phyloP scores from a whole-genome alignment of 2,329 filamentous ascomycete species.

The Clarireedia hainanense region DNA sequence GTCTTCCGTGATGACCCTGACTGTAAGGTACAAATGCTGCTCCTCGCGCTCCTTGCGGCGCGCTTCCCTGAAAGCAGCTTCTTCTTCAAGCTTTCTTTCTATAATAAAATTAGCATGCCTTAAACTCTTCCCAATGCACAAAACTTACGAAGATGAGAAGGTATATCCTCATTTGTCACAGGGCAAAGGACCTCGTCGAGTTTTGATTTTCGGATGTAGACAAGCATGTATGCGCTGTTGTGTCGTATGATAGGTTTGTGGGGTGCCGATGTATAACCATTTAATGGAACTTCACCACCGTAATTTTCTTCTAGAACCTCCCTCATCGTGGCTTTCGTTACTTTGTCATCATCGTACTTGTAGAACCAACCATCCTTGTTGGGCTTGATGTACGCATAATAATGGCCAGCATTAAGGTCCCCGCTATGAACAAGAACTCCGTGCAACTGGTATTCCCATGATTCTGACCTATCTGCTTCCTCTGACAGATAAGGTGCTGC shows the following conservation, averaged over 20 bases:
- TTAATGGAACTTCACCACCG: constrained; percentile 60
- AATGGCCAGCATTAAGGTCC: constrained; percentile 94
- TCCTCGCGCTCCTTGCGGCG: constrained; percentile 85
- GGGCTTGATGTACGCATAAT: constrained; percentile 95
- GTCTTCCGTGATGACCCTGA: constrained; percentile 72
- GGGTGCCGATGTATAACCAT: constrained; percentile 42
- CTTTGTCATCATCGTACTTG: constrained; percentile 94
- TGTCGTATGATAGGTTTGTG: constrained; percentile 53
- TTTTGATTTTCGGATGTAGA: constrained; percentile 84
- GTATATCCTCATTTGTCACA: constrained; percentile 71
- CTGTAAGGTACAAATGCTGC: constrained; percentile 82
- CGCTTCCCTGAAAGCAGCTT: constrained; percentile 67
- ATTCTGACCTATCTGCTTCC: constrained; percentile 77
- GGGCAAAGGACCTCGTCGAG: constrained; percentile 75
- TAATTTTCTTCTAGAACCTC: constrained; percentile 97
- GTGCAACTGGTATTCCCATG: constrained; percentile 88
- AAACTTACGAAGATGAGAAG: constrained; percentile 65
- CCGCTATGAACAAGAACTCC: constrained; percentile 95
- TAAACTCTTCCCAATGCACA: neutral
- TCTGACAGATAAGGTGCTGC: constrained; percentile 81
- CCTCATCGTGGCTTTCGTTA: constrained; percentile 84
- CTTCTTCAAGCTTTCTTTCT: constrained; percentile 73
- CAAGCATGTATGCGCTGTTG: constrained; percentile 96
- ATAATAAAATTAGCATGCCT: constrained; percentile 20
- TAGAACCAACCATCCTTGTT: constrained; percentile 91